These are phyloP conservation scores for Fusarium dlaminii DNA, from an alignment of 2,329 filamentous ascomycete genomes.

Conservation along the genomic window DNA sequence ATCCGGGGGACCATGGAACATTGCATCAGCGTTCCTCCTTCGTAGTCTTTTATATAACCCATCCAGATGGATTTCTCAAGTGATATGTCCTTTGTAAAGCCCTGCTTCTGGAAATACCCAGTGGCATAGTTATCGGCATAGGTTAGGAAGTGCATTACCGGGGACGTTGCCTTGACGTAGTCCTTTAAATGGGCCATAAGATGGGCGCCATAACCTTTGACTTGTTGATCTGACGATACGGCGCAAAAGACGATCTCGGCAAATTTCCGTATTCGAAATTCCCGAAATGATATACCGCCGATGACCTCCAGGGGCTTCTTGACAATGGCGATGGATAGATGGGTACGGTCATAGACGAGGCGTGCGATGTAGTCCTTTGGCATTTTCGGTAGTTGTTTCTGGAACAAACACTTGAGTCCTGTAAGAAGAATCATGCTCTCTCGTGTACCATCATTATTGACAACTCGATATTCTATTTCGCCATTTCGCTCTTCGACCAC, in stretches of 20 bases:
- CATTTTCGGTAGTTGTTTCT: conserved; percentile 99
- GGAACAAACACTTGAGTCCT: conserved; percentile 95
- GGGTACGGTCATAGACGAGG: conserved; percentile 94
- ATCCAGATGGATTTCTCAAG: conserved; percentile 92
- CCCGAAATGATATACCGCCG: conserved; percentile 96
- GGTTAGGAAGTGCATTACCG: conserved; percentile 98
- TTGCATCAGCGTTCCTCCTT: conserved; percentile 99
- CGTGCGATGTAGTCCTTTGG: conserved; percentile 98
- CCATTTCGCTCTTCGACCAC: conserved; percentile 93
- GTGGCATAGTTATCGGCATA: conserved; percentile 99
- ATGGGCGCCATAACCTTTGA: conserved; percentile 97
- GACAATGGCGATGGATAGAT: conserved; percentile 95
- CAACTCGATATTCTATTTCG: conserved; percentile 95
- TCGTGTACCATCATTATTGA: conserved; percentile 86
- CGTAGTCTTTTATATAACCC: conserved; percentile 99
- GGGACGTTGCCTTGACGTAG: conserved; percentile 95
- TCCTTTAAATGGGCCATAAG: conserved; percentile 98
- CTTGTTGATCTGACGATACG: conserved; percentile 96
- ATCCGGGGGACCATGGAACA: conserved; percentile 96
- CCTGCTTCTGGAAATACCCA: conserved; percentile 98
- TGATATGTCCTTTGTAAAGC: conserved; percentile 98
- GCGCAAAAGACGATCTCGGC: conserved; percentile 99
- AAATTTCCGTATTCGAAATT: conserved; percentile 90
- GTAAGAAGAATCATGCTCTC: conserved; percentile 87
- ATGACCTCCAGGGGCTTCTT: conserved; percentile 95